Evolutionary conservation across 108 stramenopile genomes (phyloP).

Genomic region (Stephanodiscus minutulus): DNA sequence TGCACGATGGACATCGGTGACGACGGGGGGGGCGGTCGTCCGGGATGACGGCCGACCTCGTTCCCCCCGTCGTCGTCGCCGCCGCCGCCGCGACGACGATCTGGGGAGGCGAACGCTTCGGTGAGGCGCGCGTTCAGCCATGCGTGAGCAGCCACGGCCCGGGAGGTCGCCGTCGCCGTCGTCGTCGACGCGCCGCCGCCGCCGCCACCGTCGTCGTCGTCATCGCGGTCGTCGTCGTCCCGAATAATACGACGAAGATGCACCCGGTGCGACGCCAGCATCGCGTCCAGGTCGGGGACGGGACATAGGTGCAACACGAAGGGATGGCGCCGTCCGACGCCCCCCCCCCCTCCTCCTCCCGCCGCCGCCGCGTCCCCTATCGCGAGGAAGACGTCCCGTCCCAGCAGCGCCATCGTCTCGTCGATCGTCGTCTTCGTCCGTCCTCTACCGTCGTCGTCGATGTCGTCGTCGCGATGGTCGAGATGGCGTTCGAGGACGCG

Average conservation of each 20-base stretch:
- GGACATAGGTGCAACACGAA: constrained; percentile 38
- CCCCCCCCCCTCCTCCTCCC: too few relatives aligned
- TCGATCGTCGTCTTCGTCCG: not conserved
- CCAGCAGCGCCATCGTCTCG: too few relatives aligned
- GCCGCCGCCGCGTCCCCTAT: too few relatives aligned
- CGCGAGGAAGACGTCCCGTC: too few relatives aligned
- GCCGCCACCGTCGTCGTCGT: not conserved
- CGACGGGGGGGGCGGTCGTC: too few relatives aligned
- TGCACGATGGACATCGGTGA: constrained; percentile 49
- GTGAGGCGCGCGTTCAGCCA: constrained; percentile 35
- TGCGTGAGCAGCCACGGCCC: constrained; percentile 28
- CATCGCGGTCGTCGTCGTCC: too few relatives aligned
- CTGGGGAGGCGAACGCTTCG: constrained; percentile 28
- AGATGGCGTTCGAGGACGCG: constrained; percentile 14
- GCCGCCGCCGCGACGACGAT: not conserved
- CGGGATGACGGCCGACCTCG: too few relatives aligned
- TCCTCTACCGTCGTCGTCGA: not conserved
- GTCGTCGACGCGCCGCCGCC: not conserved
- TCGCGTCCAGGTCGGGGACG: constrained; percentile 7
- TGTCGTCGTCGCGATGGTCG: not conserved
- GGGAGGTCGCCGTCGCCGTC: not conserved
- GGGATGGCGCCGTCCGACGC: not conserved
- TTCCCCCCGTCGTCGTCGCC: not conserved
- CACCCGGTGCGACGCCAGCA: not conserved
- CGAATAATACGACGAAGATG: not conserved